A percentile compares a stretch with the other conserved stretches of the same genome.
Conservation (phyloP, 352 stramenopile genomes). For the Blastocystis sp. region DNA sequence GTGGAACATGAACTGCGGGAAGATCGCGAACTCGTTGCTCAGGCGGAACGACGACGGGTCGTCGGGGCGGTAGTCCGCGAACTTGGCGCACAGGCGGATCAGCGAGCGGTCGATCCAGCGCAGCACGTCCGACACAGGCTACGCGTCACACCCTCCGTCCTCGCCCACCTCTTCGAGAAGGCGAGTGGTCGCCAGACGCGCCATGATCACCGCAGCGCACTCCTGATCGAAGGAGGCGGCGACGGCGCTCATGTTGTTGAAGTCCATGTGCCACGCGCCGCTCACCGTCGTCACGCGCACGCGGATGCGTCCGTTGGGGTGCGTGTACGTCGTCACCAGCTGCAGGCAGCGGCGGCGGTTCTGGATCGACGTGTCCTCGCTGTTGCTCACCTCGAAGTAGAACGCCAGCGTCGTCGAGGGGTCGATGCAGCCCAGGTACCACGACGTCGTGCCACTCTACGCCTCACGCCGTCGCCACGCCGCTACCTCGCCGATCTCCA, state of each 20-base stretch:
- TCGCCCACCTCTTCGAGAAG: slow-evolving; percentile 45
- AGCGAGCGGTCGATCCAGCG: slow-evolving; percentile 94
- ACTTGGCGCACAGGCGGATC: slow-evolving; percentile 96
- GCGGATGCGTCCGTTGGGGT: slow-evolving; percentile 90
- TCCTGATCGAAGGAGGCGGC: slow-evolving; percentile 97
- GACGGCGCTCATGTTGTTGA: slow-evolving; percentile 87
- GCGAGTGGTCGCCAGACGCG: slow-evolving; percentile 81
- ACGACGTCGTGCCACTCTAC: slow-evolving; percentile 86
- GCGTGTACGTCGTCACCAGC: slow-evolving; percentile 98
- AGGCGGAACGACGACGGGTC: slow-evolving; percentile 94
- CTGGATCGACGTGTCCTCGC: slow-evolving; percentile 71
- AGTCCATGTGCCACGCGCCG: slow-evolving; percentile 84
- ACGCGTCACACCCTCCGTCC: slow-evolving; percentile 74
- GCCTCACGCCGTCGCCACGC: slow-evolving; percentile 75
- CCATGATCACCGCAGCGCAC: slow-evolving; percentile 93
- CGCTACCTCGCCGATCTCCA: slow-evolving; percentile 88
- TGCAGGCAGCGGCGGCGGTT: slow-evolving; percentile 91
- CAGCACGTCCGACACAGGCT: slow-evolving; percentile 87
- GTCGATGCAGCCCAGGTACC: slow-evolving; percentile 95
- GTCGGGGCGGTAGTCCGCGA: slow-evolving; percentile 97
- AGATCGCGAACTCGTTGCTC: slow-evolving; percentile 95
- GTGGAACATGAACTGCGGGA: slow-evolving; percentile 99
- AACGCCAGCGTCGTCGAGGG: slow-evolving; percentile 95
- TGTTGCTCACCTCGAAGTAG: slow-evolving; percentile 95
- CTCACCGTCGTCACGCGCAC: slow-evolving; percentile 95